Conservation (phyloP, 129 eudicot species). For the Mikania micrantha region DNA sequence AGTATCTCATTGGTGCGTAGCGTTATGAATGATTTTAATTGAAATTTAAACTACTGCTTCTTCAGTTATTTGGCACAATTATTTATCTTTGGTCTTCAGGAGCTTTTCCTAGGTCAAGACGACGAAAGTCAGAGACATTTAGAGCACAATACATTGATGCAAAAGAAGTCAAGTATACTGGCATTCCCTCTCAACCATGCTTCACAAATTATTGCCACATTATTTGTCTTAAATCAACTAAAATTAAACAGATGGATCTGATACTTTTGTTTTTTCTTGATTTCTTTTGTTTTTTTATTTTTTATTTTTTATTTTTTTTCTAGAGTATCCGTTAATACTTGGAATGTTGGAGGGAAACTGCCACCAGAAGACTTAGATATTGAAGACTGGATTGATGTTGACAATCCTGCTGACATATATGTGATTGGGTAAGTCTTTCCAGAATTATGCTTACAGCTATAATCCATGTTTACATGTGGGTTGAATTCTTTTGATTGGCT, state of each 20-base stretch:
- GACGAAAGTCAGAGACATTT: conserved; percentile 89
- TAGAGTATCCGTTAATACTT: conserved; percentile 80
- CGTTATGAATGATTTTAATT: neutral
- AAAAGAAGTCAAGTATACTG: conserved; percentile 60
- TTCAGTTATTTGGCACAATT: neutral
- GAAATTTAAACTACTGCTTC: neutral
- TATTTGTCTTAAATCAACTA: conserved; percentile 4
- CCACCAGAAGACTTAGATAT: conserved; percentile 84
- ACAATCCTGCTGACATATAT: conserved; percentile 83
- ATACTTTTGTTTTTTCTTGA: neutral
- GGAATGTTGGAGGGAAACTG: conserved; percentile 86
- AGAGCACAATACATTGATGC: conserved; percentile 86
- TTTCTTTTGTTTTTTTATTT: conserved; percentile 1
- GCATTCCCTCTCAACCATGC: conserved; percentile 5
- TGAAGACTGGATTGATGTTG: conserved; percentile 57
- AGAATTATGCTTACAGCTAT: neutral
- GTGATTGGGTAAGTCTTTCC: conserved; percentile 67
- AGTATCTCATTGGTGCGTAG: neutral
- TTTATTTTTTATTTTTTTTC: too few species aligned
- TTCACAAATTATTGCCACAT: neutral
- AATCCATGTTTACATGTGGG: neutral
- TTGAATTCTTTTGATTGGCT: neutral
- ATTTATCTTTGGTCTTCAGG: conserved; percentile 34
- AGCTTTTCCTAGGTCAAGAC: conserved; percentile 58
- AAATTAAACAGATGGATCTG: neutral